A percentile compares a stretch with the other conserved stretches of the same genome.
Evolutionary conservation across 192 early-diverging fungal species (phyloP).

Genomic region (Thamnidium elegans): DNA sequence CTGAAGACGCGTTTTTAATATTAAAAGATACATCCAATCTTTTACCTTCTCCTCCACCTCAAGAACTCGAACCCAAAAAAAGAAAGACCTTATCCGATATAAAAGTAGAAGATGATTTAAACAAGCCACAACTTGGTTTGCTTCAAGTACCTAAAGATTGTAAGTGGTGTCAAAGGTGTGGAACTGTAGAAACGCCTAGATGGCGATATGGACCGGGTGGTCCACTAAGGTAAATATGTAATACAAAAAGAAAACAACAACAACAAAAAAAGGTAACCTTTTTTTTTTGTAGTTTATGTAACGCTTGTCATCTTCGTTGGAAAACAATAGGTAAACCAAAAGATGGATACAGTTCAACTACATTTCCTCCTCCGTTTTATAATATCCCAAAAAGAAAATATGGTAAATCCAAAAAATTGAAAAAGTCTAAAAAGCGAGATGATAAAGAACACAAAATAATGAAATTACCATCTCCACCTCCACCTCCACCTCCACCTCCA

Average conservation of each 20-base stretch:
- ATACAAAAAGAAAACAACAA: background rate
- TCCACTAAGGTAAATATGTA: conserved; percentile 19
- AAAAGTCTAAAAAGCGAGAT: too few species aligned
- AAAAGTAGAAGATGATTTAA: background rate
- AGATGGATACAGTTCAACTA: background rate
- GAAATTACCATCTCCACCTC: too few species aligned
- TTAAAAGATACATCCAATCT: background rate
- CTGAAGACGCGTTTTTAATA: background rate
- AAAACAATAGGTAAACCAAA: background rate
- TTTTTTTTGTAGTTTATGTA: conserved; percentile 20
- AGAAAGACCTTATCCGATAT: background rate
- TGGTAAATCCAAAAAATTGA: background rate
- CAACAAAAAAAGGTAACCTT: background rate
- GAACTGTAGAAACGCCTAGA: conserved; percentile 15
- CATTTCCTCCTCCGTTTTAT: background rate
- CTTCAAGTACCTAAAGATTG: background rate
- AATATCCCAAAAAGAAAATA: background rate
- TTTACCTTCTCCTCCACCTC: background rate
- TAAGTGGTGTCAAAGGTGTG: conserved; percentile 22
- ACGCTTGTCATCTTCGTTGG: conserved; percentile 29
- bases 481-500: background rate
- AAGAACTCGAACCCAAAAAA: background rate
- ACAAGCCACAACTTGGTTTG: background rate
- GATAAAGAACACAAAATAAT: too few species aligned
- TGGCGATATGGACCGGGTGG: conserved; percentile 25